Percentiles rank a stretch among this genome's conserved stretches.
Conservation (phyloP, 2,329 filamentous ascomycete species). For the Neopestalotiopsis clavispora region DNA sequence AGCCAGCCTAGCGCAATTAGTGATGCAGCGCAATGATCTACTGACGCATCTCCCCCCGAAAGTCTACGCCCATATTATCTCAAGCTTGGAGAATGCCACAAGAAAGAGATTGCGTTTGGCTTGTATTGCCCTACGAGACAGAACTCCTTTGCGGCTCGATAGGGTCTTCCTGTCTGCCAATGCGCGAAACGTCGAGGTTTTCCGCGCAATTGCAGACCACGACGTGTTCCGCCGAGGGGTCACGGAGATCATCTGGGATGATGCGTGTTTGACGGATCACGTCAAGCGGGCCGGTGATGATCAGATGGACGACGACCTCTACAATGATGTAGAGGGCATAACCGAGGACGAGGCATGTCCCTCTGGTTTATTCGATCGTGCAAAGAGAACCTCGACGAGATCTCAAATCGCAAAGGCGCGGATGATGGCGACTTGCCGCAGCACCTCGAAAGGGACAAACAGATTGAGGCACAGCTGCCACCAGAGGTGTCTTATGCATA, state of each 20-base stretch:
- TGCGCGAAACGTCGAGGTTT: slow-evolving; percentile 41
- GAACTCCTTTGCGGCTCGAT: slow-evolving; percentile 31
- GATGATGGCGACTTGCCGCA: not conserved
- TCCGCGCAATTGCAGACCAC: slow-evolving; percentile 41
- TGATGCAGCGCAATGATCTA: not conserved
- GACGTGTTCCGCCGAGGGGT: slow-evolving; percentile 35
- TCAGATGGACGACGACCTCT: not conserved
- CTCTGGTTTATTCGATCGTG: not conserved
- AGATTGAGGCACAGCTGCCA: not conserved
- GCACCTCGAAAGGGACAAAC: not conserved
- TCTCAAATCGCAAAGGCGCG: not conserved
- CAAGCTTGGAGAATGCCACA: slow-evolving; percentile 28
- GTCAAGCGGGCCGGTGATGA: not conserved
- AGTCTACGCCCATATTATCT: not conserved
- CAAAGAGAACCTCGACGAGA: not conserved
- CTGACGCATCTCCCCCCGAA: not conserved
- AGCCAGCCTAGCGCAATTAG: too few species aligned
- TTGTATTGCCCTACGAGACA: slow-evolving; percentile 22
- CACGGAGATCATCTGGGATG: slow-evolving; percentile 46
- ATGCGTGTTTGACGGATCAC: slow-evolving; percentile 23
- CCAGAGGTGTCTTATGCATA: slow-evolving; percentile 26
- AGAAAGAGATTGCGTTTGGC: slow-evolving; percentile 34
- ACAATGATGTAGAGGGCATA: not conserved
- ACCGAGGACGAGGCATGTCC: not conserved
- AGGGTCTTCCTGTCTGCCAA: slow-evolving; percentile 47